Conservation (phyloP, 2,329 filamentous ascomycete species). For the Boeremia exigua region DNA sequence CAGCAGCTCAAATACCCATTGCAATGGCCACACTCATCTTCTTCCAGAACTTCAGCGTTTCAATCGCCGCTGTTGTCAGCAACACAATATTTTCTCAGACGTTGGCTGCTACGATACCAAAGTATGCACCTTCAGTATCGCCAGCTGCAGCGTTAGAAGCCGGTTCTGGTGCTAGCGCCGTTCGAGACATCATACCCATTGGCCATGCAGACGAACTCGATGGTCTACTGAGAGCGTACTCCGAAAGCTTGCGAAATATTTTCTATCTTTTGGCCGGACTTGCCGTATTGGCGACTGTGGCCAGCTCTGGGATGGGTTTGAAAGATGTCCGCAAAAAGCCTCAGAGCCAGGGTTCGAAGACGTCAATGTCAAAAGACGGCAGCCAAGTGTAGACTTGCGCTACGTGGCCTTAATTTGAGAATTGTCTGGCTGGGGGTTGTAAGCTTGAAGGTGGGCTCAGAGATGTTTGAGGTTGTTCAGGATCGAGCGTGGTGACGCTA, state of each 20-base stretch:
- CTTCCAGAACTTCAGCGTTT: constrained; percentile 43
- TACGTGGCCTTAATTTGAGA: too few relatives aligned
- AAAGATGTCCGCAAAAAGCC: constrained; percentile 26
- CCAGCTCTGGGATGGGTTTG: constrained; percentile 34
- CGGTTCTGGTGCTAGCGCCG: constrained; percentile 32
- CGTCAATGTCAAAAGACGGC: neutral
- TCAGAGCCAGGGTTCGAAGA: neutral
- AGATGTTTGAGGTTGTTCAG: neutral
- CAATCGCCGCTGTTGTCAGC: constrained; percentile 39
- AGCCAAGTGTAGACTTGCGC: neutral
- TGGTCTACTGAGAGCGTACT: constrained; percentile 32
- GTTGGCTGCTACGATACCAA: constrained; percentile 18
- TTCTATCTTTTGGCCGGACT: constrained; percentile 33
- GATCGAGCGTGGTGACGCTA: neutral
- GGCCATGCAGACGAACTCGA: constrained; percentile 23
- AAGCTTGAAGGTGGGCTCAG: too few relatives aligned
- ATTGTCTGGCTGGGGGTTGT: too few relatives aligned
- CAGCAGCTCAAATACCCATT: constrained; percentile 34
- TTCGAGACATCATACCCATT: constrained; percentile 25
- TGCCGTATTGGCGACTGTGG: constrained; percentile 15
- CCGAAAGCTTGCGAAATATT: constrained; percentile 30
- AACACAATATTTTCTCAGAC: constrained; percentile 38
- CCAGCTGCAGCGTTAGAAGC: constrained; percentile 28
- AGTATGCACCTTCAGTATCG: constrained; percentile 34
- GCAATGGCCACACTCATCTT: constrained; percentile 46